phyloP scores from a whole-genome alignment of 148 eudicot genomes.

The Simmondsia chinensis region DNA sequence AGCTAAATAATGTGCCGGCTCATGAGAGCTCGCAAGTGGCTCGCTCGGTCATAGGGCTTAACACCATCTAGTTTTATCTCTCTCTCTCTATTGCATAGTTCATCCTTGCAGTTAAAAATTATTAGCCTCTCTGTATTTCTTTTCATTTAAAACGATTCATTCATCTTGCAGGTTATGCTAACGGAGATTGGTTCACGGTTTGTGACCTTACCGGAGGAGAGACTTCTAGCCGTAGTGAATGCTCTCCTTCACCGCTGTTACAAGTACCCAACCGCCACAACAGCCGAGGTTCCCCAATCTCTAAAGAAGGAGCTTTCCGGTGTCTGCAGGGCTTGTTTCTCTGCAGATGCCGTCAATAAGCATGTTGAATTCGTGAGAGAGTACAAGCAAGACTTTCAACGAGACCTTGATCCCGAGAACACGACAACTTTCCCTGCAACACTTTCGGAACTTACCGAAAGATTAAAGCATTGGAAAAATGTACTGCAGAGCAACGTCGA shows the following conservation, averaged over 20 bases:
- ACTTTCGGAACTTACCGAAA: constrained; percentile 74
- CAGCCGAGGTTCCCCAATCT: constrained; percentile 96
- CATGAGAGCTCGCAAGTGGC: no score
- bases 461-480: constrained; percentile 96
- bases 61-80: no score
- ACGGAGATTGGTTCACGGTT: constrained; percentile 98
- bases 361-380: constrained; percentile 94
- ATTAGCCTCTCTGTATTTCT: no score
- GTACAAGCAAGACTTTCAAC: constrained; percentile 95
- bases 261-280: constrained; percentile 95
- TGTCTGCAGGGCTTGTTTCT: constrained; percentile 95
- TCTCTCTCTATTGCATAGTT: no score
- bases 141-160: neutral
- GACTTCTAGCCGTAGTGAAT: constrained; percentile 90
- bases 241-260: constrained; percentile 96
- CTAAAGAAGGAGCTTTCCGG: constrained; percentile 99
- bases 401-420: constrained; percentile 97
- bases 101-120: no score
- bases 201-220: constrained; percentile 98
- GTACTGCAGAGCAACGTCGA: constrained; percentile 95
- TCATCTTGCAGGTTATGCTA: constrained; percentile 53
- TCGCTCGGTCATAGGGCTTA: no score
- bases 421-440: constrained; percentile 83
- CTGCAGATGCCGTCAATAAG: constrained; percentile 96
- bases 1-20: no score